Base-by-base conservation (phyloP, 1,284 basidiomycete genomes). In the Leucoagaricus sp. region DNA sequence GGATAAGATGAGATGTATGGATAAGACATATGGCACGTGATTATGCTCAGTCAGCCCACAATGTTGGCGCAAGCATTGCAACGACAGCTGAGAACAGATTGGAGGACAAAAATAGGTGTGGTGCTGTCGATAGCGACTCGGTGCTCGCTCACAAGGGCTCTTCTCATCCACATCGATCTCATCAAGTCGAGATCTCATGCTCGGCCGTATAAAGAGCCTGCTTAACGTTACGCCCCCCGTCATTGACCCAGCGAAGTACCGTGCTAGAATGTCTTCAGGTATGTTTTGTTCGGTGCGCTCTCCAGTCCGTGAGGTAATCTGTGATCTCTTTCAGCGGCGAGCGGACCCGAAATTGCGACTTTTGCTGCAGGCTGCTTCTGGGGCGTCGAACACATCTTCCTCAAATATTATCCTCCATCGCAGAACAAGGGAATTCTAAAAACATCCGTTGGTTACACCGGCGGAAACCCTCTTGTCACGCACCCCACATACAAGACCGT, bases 381-480 rank as follows among this genome's bases (percentile, higher is more conserved):
- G 92, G 92, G 92, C 33, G 88, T 89, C 25, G 91, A 94, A 62
- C 91, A 94, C 67, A 89, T 94, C 65, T 94, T 94, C 72, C 71
- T 92, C 57, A 90, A 92, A 73, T 82, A 93, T 67, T 93, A 84
- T 72, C 85, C 87, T 0, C 84, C 84, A 13, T 69, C 79, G 6
- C 70, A 87, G 67, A 79, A 83, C 66, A 88, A 85, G 70, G 85
- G 86, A 19, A 82, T 89, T 56, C 63, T 93, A 61, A 85, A 82
- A 66, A 90, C 90, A 0, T 69, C 79, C 9, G 91, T 93, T 0
- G 93, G 93, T 1, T 96, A 91, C 70, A 94, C 89, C 0, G 93
- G 93, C 8, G 93, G 93, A 19, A 79, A 82, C 60, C 74, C 72
- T 1, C 71, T 77, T n/a, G 73, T 75, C 13, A 70, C 63, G 51